These are phyloP conservation scores for Alternaria sp. DNA, from an alignment of 2,329 filamentous ascomycete species.

Conservation along the genomic window DNA sequence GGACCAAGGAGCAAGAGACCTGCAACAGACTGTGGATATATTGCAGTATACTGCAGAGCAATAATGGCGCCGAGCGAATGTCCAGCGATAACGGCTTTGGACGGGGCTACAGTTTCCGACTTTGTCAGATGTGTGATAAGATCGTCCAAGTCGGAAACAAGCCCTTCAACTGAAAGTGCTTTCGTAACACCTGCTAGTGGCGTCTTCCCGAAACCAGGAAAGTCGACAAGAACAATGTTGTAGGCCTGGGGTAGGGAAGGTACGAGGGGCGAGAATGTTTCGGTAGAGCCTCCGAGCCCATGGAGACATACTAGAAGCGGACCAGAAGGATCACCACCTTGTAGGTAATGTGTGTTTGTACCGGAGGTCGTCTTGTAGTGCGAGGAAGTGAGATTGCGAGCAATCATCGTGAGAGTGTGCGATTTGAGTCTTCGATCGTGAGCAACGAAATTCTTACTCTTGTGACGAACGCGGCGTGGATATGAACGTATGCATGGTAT, in stretches of 20 bases:
- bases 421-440: neutral
- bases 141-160: neutral
- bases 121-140: too few species aligned
- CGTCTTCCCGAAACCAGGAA: neutral
- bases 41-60: neutral
- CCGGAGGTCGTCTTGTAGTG: neutral
- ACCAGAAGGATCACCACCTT: neutral
- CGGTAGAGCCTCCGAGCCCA: neutral
- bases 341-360: neutral
- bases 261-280: neutral
- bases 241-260: neutral
- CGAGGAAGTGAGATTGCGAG: neutral
- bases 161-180: neutral
- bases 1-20: conserved; percentile 1
- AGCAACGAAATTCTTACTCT: too few species aligned
- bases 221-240: neutral
- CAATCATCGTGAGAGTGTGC: neutral
- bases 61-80: neutral
- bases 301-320: neutral
- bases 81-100: neutral
- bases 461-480: neutral
- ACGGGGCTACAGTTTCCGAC: neutral
- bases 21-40: neutral
- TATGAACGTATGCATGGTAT: neutral
- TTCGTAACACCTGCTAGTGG: neutral